These are phyloP conservation scores for Penicillium rolfsii DNA, from an alignment of 2,329 filamentous ascomycete species.

Conservation along the genomic window DNA sequence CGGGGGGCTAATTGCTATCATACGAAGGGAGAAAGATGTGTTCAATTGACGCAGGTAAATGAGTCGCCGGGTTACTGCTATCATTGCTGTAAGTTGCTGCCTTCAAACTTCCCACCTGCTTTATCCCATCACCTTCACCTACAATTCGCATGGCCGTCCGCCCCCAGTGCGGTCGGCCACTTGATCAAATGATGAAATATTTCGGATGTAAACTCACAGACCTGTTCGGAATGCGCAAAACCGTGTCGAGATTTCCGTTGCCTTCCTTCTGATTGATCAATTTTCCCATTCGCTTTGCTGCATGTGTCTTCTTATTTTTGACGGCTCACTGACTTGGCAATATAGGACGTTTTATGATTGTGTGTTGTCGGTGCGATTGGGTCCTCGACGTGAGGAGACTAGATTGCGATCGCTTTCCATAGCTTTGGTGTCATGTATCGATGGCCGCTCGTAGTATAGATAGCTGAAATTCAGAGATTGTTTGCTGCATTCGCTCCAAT, in stretches of 20 bases:
- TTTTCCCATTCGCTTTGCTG: slow-evolving; percentile 10
- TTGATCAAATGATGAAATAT: slow-evolving; percentile 73
- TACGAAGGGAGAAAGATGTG: neutral
- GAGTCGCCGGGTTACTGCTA: neutral
- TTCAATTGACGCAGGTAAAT: neutral
- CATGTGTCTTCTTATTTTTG: slow-evolving; percentile 1
- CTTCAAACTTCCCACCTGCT: neutral
- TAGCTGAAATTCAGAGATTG: neutral
- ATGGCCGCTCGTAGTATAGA: neutral
- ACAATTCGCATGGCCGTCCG: neutral
- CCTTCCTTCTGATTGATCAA: slow-evolving; percentile 91
- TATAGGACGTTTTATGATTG: slow-evolving; percentile 49
- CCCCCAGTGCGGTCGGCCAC: slow-evolving; percentile 18
- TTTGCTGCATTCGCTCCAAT: neutral
- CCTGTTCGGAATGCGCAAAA: slow-evolving; percentile 89
- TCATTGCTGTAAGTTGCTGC: neutral
- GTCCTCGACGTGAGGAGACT: neutral
- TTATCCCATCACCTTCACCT: neutral
- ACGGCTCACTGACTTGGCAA: slow-evolving; percentile 26
- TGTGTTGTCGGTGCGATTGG: slow-evolving; percentile 32
- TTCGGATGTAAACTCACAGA: slow-evolving; percentile 89
- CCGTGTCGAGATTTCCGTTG: slow-evolving; percentile 98
- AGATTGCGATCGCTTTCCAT: neutral
- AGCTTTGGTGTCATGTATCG: neutral
- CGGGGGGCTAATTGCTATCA: neutral